These are phyloP conservation scores for Schoenoplectus triqueter DNA, from an alignment of 202 grass and related monocot species.

Conservation along the genomic window DNA sequence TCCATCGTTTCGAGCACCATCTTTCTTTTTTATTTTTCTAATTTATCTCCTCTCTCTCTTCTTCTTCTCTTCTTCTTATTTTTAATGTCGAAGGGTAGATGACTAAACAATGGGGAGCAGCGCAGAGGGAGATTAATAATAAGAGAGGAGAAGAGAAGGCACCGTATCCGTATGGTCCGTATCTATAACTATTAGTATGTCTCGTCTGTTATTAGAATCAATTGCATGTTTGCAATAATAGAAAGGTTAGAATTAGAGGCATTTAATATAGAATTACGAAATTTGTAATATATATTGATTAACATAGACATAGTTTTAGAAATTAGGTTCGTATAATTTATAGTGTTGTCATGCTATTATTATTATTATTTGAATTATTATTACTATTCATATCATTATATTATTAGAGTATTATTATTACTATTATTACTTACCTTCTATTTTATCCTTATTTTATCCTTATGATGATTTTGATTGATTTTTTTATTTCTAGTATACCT, in stretches of 20 bases:
- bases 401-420: no score
- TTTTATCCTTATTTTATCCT: no score
- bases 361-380: no score
- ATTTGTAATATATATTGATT: no score
- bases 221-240: neutral
- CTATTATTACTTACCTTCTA: no score
- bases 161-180: slow-evolving; percentile 1
- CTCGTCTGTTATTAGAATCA: neutral
- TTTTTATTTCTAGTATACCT: no score
- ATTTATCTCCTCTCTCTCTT: neutral
- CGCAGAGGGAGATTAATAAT: neutral
- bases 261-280: neutral
- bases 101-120: neutral
- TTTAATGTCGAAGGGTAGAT: neutral
- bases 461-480: no score
- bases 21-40: neutral
- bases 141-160: neutral
- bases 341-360: no score
- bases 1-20: slow-evolving; percentile 41
- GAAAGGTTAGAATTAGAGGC: neutral
- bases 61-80: neutral
- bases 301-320: no score
- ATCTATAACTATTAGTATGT: neutral
- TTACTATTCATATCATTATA: no score
- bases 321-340: no score